phyloP scores from a whole-genome alignment of 192 early-diverging fungal species.

The Phlyctochytrium arcticum region DNA sequence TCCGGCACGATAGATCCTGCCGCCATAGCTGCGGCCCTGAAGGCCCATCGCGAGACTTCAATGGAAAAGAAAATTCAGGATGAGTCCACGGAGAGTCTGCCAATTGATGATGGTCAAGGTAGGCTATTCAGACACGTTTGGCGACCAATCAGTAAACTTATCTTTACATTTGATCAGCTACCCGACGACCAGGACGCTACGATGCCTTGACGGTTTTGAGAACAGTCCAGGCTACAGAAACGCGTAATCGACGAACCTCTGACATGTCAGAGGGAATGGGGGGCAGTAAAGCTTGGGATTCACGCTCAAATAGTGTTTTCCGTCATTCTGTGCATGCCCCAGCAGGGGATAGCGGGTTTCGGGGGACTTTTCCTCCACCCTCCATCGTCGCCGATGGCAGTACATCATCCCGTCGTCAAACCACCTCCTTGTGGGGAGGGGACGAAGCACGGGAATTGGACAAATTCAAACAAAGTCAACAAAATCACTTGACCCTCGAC shows the following conservation, averaged over 20 bases:
- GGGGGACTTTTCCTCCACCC: neutral
- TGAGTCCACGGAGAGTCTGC: too few species aligned
- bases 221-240: neutral
- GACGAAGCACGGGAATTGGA: slow-evolving; percentile 6
- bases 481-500: neutral
- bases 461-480: neutral
- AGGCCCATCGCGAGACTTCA: neutral
- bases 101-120: too few species aligned
- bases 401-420: neutral
- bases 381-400: too few species aligned
- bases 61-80: neutral
- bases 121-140: too few species aligned
- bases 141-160: too few species aligned
- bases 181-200: neutral
- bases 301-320: neutral
- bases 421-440: neutral
- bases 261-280: too few species aligned
- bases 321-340: neutral
- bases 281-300: neutral
- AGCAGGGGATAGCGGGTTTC: neutral
- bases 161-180: neutral
- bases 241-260: neutral
- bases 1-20: neutral
- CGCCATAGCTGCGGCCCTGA: neutral
- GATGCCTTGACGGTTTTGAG: slow-evolving; percentile 3